Base-by-base conservation (phyloP, 495 filamentous ascomycete genomes). In the Neurospora sp. region DNA sequence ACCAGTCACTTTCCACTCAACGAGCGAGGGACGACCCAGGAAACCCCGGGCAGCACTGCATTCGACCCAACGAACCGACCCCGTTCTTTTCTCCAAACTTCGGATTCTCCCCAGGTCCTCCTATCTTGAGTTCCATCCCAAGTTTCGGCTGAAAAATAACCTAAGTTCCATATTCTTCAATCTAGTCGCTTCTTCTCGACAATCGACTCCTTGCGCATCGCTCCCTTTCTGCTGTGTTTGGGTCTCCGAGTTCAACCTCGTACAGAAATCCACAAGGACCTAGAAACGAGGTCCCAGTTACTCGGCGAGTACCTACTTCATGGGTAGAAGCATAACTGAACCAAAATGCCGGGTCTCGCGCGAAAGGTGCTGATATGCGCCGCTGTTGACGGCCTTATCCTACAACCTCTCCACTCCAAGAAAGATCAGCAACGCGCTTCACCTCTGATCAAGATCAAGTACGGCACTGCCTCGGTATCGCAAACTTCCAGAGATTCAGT, bases 361-460 rank as follows among this genome's bases (percentile, higher is more conserved):
- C 90, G 93, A 74, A 97, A 94, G 79, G 80, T 97, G 68, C 77
- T 93, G 70, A 87, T 97, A 74, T 90, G 91, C 82, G 94, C 94
- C 68, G 89, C 93, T 14, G 88, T 91, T 68, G 95, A 98, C 77
- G 96, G 96, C 40, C 86, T 98, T 31, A 85, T 97, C 74, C 85
- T 98, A 41, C 91, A 96, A 75, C 93, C 93, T 20, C 81, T 91
- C 42, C 79, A 81, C 38, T 81, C 83, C 80, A 78, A 87, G 81
- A 79, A 76, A 70, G 81, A 82, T 71, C 87, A 85, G 44, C 78
- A 84, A 71, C 86, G 88, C 40, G 72, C 82, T 35, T 72, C 81
- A 18, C 75, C 82, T 59, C 77, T 88, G 37, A 83, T 93, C 69
- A 88, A 87, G 70, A 90, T 97, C 74, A 89, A 90, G 69, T 97